Base-by-base conservation (phyloP, 164 flowering plant genomes). In the Malania oleifera region DNA sequence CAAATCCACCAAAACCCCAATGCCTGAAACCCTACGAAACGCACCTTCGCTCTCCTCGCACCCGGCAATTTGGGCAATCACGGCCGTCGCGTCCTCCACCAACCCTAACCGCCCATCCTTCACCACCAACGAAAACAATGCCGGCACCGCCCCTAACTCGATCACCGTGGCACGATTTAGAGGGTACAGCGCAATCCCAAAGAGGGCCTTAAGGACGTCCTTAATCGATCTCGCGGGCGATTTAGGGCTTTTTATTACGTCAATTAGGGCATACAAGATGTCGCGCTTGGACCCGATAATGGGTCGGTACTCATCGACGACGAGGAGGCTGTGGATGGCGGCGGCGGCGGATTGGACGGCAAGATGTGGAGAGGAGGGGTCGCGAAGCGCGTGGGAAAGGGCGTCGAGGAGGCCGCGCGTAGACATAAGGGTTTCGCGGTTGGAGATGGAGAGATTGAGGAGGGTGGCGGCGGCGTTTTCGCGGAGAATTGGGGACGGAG, bases 41-140 rank as follows among this genome's bases (percentile, higher is more conserved):
- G 76, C 96, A 18, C 77, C 86, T 19, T 67, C 73, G 38, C 85
- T 74, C 77, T 80, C 97, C 61, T 74, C 77, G 64, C 97, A 86
- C 8, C 92, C 97, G 2, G 96, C 95, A 0, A 93, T 63, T 67
- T 93, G 99, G 23, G 95, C 99, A n/a, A 88, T 69, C 62, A 93
- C 95, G 43, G 99, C 99, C 7, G 89, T 79, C 1, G 91, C 85
- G 44, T 93, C 99, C 74, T 90, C 97, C 60, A 85, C 77, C 7
- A 93, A 46, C 50, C 97, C 97, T 1, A 77, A 63, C 27, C 87
- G 54, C 25, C 77, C 82, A 31, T 78, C 91, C 53, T 72, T 82
- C 40, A 82, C 58, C 8, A 85, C 78, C 15, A 83, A 31, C 3
- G 79, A 54, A 41, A 93, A 82, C 27, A 90, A 68, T 3, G 84